A percentile compares a stretch with the other conserved stretches of the same genome.
These are phyloP conservation scores for Sugiyamaella mastotermitis DNA, from an alignment of 805 yeast genomes.

Conservation along the genomic window DNA sequence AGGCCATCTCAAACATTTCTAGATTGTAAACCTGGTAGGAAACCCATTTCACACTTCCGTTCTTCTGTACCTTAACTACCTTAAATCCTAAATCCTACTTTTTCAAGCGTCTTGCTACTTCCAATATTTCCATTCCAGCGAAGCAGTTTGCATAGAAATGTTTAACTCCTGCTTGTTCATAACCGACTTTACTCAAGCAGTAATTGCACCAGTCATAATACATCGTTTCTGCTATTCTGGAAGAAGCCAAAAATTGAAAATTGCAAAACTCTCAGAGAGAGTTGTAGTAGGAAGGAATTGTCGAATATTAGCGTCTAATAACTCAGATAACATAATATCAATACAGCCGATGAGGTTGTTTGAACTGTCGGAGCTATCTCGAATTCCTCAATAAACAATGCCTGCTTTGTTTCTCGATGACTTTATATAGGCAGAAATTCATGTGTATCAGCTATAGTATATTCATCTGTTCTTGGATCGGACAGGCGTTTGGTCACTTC, in stretches of 20 bases:
- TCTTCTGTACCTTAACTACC: constrained; percentile 8
- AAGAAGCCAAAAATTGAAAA: constrained; percentile 17
- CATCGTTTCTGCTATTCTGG: constrained; percentile 14
- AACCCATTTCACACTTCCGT: constrained; percentile 9
- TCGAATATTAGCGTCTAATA: background rate
- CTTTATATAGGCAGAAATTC: too few species aligned
- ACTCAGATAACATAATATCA: constrained; percentile 8
- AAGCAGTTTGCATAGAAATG: constrained; percentile 12
- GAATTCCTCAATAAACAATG: too few species aligned
- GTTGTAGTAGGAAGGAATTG: background rate
- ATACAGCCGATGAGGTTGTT: constrained; percentile 17
- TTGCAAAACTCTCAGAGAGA: background rate
- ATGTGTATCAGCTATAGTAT: too few species aligned
- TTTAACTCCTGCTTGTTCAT: constrained; percentile 1
- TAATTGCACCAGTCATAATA: constrained; percentile 14
- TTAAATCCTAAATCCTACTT: constrained; percentile 19
- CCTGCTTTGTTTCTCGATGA: too few species aligned
- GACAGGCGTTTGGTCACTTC: too few species aligned
- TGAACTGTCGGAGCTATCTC: too few species aligned
- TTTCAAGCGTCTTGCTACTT: constrained; percentile 18
- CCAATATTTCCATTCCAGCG: constrained; percentile 15
- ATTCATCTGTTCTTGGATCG: too few species aligned
- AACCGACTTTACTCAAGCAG: constrained; percentile 11
- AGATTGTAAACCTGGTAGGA: constrained; percentile 5
- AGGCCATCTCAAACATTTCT: constrained; percentile 3